Percentiles rank a stretch among this genome's conserved stretches.
Conservation (phyloP, 2,329 filamentous ascomycete species). For the Ustilaginoidea virens region DNA sequence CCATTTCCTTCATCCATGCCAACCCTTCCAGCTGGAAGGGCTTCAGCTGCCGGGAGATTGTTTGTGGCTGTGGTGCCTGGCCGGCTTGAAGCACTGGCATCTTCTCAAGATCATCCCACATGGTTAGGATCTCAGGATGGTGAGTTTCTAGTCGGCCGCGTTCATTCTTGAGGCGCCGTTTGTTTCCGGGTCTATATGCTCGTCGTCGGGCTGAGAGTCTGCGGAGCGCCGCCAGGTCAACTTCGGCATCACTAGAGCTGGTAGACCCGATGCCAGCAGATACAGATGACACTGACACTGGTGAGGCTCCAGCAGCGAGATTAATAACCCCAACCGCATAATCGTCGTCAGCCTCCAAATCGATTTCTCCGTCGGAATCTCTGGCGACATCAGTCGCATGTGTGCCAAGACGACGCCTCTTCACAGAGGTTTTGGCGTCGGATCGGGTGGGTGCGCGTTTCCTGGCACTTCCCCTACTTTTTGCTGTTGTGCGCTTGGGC, state of each 20-base stretch:
- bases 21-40: slow-evolving; percentile 88
- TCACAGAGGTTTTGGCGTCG: neutral
- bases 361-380: too few relatives aligned
- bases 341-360: slow-evolving; percentile 1
- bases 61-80: slow-evolving; percentile 35
- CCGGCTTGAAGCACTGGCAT: slow-evolving; percentile 48
- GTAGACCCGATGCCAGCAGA: slow-evolving; percentile 4
- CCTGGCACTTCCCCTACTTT: neutral
- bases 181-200: slow-evolving; percentile 16
- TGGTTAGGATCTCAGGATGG: slow-evolving; percentile 65
- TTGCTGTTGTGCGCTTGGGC: neutral
- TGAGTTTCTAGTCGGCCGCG: slow-evolving; percentile 54
- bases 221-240: slow-evolving; percentile 4
- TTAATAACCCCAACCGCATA: neutral
- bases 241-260: slow-evolving; percentile 11
- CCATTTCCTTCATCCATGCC: slow-evolving; percentile 88
- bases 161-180: slow-evolving; percentile 23
- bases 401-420: too few relatives aligned
- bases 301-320: slow-evolving; percentile 1
- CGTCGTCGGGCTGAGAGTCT: slow-evolving; percentile 16
- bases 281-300: slow-evolving; percentile 5
- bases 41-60: slow-evolving; percentile 74
- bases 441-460: neutral
- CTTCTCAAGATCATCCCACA: slow-evolving; percentile 68
- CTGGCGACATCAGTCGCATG: too few relatives aligned